Evolutionary conservation across 148 eudicot species (phyloP), one percentile per base, ranked within the genome.

Genomic region (Amaranthus cruentus): DNA sequence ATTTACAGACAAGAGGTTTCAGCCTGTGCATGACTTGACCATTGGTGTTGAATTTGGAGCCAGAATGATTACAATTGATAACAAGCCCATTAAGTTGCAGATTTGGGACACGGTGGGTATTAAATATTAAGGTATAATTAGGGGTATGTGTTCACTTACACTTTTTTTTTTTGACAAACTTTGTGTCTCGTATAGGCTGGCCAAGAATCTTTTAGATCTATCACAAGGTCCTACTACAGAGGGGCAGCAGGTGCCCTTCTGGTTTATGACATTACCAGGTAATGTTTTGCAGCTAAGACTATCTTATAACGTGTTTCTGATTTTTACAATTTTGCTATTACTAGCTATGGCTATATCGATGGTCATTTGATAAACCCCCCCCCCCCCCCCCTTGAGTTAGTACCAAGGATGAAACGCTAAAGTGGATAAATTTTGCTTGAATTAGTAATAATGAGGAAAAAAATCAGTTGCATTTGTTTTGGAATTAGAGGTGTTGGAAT

Each of bases 201-300:
- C 57, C 85, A 83, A 77, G 85, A 83, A 71, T 73, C 83, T 21
- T 80, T 80, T 71, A 83, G 85, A 77, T 83, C 85, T 53, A 83
- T 83, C 71, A 83, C 83, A 13, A 77, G 83, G 64, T 80, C 83
- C 7, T 83, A 83, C 63, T 83, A 83, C 75, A 73, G 85, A 66
- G 85, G 85, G n/a, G 85, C 85, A 70, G 83, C 86, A 21, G 86
- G 86, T 6, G 86, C 86, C 1, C 86, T 83, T 74, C 77, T 83
- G 48, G 85, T 83, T 42, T 83, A 83, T 66, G 85, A 83, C 76
- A 83, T 83, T 55, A 83, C 85, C 21, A 74, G 85, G 85, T 80
- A 83, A 70, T 28, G 47, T 1, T 64, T 15, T 6, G 10, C 18
- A 13, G 49, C 46, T 44, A 47, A 52, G 15, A 51, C 18, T 58